A percentile compares a stretch with the other conserved stretches of the same genome.
These are phyloP conservation scores for Fraxinus albicans DNA, from an alignment of 305 asterid genomes.

Conservation along the genomic window DNA sequence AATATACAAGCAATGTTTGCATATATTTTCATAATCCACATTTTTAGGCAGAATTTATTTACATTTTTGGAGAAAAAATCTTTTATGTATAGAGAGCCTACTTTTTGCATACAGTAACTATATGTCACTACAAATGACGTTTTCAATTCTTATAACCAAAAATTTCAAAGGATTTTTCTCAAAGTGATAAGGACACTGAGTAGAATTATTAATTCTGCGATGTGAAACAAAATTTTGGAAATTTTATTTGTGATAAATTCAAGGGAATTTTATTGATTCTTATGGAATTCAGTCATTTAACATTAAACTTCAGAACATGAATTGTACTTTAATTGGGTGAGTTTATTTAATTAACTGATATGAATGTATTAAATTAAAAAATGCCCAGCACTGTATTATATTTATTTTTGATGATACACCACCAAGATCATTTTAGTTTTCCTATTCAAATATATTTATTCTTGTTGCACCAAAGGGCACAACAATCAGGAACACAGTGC, in stretches of 20 bases:
- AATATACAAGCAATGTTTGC: not conserved
- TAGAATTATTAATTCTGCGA: not conserved
- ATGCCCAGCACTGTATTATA: not conserved
- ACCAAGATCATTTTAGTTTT: not conserved
- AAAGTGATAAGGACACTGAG: not conserved
- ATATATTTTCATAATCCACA: not conserved
- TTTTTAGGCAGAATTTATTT: not conserved
- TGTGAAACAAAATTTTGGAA: not conserved
- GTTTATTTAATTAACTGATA: not conserved
- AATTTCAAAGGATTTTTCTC: not conserved
- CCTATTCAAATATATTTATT: not conserved
- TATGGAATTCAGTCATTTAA: not conserved
- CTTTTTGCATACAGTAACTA: not conserved
- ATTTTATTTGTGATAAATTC: not conserved
- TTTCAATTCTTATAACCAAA: not conserved
- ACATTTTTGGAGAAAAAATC: not conserved
- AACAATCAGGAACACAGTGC: slow-evolving; percentile 7
- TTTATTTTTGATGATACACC: not conserved
- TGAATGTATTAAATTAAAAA: not conserved
- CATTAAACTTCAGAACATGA: not conserved
- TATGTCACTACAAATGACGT: not conserved
- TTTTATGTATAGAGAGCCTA: not conserved
- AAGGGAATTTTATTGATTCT: not conserved
- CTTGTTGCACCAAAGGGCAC: slow-evolving; percentile 4
- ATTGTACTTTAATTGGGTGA: not conserved